Percentiles rank a stretch among this genome's conserved stretches.
Conservation (phyloP, 805 yeast species). For the Millerozyma acaciae region DNA sequence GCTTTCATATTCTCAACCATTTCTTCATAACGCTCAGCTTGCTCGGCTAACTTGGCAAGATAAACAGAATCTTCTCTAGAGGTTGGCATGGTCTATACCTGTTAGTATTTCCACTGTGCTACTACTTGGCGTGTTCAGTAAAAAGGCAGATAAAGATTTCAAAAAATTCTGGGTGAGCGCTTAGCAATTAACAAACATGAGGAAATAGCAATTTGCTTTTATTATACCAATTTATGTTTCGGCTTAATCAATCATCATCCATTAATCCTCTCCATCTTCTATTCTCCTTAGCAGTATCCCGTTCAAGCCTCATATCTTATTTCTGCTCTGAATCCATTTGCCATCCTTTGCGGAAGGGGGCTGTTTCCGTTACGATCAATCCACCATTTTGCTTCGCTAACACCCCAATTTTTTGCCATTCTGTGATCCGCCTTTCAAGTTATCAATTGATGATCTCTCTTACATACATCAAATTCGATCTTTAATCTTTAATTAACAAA, state of each 20-base stretch:
- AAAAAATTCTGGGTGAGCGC: conserved; percentile 3
- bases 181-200: conserved; percentile 1
- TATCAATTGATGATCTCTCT: background rate
- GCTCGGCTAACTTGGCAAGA: conserved; percentile 97
- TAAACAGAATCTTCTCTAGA: conserved; percentile 98
- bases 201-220: too few species aligned
- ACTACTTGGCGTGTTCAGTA: background rate
- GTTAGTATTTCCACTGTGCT: conserved; percentile 7
- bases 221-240: too few species aligned
- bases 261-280: background rate
- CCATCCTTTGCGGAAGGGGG: background rate
- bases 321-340: background rate
- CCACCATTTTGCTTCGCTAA: background rate
- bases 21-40: conserved; percentile 99
- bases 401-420: too few species aligned
- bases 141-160: too few species aligned
- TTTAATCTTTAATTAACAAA: conserved; percentile 2
- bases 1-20: conserved; percentile 98
- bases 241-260: background rate
- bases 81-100: conserved; percentile 53
- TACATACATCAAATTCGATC: conserved; percentile 2
- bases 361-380: background rate
- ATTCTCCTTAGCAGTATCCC: background rate
- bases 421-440: background rate
- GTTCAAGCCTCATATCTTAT: background rate